phyloP scores from a whole-genome alignment of 805 yeast genomes.

The Wickerhamiella dianesei region DNA sequence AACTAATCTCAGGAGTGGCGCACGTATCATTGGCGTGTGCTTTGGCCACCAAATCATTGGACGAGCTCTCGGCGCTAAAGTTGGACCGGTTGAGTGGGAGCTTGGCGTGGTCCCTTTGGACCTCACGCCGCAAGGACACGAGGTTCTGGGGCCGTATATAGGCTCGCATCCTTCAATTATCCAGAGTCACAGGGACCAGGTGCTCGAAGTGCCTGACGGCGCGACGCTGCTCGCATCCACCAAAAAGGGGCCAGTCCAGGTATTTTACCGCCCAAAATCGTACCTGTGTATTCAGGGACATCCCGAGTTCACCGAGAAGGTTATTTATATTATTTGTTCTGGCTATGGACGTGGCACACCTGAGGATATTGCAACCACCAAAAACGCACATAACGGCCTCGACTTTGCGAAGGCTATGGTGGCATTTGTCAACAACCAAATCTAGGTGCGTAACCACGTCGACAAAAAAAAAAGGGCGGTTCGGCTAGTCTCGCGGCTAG shows the following conservation, averaged over 20 bases:
- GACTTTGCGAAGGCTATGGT: constrained; percentile 4
- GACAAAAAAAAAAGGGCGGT: no score
- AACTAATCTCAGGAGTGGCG: constrained; percentile 10
- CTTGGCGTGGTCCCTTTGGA: constrained; percentile 42
- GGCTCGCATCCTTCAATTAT: constrained; percentile 23
- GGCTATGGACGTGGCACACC: constrained; percentile 32
- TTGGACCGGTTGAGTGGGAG: constrained; percentile 55
- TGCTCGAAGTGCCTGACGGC: constrained; percentile 31
- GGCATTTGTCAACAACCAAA: constrained; percentile 1
- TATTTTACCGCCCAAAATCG: constrained; percentile 39
- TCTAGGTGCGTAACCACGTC: not conserved
- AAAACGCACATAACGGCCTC: constrained; percentile 2
- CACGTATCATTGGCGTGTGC: constrained; percentile 45
- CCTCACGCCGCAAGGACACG: constrained; percentile 32
- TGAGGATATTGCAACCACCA: not conserved
- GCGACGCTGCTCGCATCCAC: constrained; percentile 40
- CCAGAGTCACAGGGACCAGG: constrained; percentile 50
- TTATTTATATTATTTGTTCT: constrained; percentile 23
- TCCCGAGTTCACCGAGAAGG: constrained; percentile 51
- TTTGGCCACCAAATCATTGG: constrained; percentile 79
- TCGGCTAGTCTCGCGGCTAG: no score
- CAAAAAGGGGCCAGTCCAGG: constrained; percentile 48
- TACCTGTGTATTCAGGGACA: constrained; percentile 76
- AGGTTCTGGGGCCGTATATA: constrained; percentile 24
- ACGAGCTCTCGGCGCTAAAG: constrained; percentile 48